Percentiles rank a stretch among this genome's conserved stretches.
These are phyloP conservation scores for Arthrobotrys entomopaga DNA, from an alignment of 2,329 filamentous ascomycete genomes.

Conservation along the genomic window DNA sequence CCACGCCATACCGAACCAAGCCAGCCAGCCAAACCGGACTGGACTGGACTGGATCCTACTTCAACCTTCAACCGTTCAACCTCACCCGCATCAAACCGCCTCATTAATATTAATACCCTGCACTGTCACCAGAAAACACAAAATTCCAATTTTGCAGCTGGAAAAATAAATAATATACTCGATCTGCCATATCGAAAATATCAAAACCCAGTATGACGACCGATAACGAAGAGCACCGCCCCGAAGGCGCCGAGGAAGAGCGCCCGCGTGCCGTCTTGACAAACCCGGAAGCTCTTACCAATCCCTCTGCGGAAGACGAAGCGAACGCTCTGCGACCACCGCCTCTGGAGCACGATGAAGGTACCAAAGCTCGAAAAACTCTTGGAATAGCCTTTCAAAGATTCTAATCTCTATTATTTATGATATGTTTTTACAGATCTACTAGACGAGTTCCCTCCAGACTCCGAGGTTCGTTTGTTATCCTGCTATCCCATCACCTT, in stretches of 20 bases:
- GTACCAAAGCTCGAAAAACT: not conserved
- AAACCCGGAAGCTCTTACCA: conserved; percentile 51
- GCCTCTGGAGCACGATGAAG: conserved; percentile 39
- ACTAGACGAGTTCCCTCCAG: conserved; percentile 58
- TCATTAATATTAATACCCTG: no score
- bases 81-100: no score
- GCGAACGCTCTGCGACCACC: conserved; percentile 42
- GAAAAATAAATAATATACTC: no score
- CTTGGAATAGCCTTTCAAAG: not conserved
- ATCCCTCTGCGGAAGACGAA: conserved; percentile 49
- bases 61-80: no score
- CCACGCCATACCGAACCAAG: no score
- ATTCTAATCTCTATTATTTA: conserved; percentile 5
- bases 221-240: conserved; percentile 27
- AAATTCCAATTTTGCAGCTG: no score
- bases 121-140: no score
- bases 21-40: no score
- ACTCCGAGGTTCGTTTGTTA: conserved; percentile 55
- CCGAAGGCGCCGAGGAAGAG: conserved; percentile 22
- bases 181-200: no score
- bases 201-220: conserved; percentile 38
- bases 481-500: not conserved
- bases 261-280: conserved; percentile 41
- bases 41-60: no score
- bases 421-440: conserved; percentile 54